Evolutionary conservation across 2,329 filamentous ascomycete species (phyloP).

Genomic region (Cytospora leucostoma): DNA sequence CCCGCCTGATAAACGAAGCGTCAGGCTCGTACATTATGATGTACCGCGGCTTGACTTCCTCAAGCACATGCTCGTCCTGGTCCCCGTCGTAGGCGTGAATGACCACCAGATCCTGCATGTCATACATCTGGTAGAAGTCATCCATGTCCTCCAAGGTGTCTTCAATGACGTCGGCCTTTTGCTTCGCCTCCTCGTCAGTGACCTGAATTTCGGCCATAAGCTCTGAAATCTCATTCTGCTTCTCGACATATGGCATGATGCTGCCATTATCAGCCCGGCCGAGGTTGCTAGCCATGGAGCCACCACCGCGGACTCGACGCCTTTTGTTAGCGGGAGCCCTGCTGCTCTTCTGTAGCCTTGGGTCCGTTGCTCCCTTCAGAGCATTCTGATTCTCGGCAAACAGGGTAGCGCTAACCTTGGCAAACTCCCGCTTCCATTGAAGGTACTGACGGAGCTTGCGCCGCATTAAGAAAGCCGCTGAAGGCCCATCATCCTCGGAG

Average conservation of each 20-base stretch:
- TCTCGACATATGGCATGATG: conserved; percentile 77
- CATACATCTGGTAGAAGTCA: conserved; percentile 86
- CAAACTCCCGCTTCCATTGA: conserved; percentile 86
- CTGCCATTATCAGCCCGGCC: conserved; percentile 72
- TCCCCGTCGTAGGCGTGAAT: conserved; percentile 95
- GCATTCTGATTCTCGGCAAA: conserved; percentile 80
- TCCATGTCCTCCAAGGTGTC: conserved; percentile 92
- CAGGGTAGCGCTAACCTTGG: conserved; percentile 76
- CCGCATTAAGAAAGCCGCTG: conserved; percentile 86
- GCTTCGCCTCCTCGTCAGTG: conserved; percentile 72
- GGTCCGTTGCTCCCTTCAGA: conserved; percentile 66
- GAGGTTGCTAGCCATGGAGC: conserved; percentile 56
- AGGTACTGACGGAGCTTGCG: conserved; percentile 84
- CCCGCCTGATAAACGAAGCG: conserved; percentile 86
- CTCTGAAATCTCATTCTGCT: conserved; percentile 76
- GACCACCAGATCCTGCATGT: conserved; percentile 85
- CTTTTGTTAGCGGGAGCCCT: conserved; percentile 82
- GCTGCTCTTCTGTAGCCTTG: conserved; percentile 55
- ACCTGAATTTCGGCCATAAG: conserved; percentile 81
- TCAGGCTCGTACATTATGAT: conserved; percentile 99
- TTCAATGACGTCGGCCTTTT: conserved; percentile 73
- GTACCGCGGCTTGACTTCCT: conserved; percentile 89
- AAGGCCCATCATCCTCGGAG: conserved; percentile 60
- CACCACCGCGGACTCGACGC: conserved; percentile 79
- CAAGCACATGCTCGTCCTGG: conserved; percentile 92